phyloP scores from a whole-genome alignment of 805 yeast species.

The Kuraishia molischiana region DNA sequence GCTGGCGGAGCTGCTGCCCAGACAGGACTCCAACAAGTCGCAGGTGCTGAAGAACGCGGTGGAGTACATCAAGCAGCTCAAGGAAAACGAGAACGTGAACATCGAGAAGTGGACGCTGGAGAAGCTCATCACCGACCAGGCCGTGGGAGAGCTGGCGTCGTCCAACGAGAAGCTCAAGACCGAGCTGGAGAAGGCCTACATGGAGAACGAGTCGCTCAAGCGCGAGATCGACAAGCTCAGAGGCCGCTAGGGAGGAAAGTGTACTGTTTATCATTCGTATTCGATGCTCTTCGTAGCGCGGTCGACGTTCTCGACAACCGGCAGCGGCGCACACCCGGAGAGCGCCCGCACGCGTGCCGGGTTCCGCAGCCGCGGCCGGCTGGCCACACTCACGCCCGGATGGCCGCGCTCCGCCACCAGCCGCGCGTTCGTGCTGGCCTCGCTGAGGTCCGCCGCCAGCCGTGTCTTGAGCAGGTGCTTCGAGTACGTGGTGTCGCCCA shows the following conservation, averaged over 20 bases:
- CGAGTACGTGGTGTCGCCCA: too few species aligned
- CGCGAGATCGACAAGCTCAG: not conserved
- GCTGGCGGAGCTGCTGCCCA: conserved; percentile 69
- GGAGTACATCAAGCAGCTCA: conserved; percentile 80
- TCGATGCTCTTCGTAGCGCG: too few species aligned
- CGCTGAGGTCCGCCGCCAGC: too few species aligned
- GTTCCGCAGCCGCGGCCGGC: conserved; percentile 34
- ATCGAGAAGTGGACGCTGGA: conserved; percentile 94
- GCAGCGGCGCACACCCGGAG: too few species aligned
- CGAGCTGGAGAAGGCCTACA: conserved; percentile 85
- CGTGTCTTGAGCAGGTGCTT: too few species aligned
- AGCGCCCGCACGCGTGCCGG: too few species aligned
- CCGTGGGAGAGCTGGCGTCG: conserved; percentile 73
- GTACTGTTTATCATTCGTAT: too few species aligned
- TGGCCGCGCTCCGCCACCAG: conserved; percentile 24
- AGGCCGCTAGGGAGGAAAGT: too few species aligned
- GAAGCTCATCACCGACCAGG: conserved; percentile 85
- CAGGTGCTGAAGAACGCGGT: conserved; percentile 83
- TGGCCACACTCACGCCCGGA: conserved; percentile 24
- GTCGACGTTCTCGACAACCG: too few species aligned
- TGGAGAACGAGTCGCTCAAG: conserved; percentile 56
- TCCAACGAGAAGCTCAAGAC: conserved; percentile 81
- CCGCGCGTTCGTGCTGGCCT: too few species aligned
- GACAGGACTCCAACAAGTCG: conserved; percentile 82
- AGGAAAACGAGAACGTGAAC: conserved; percentile 81